These are phyloP conservation scores for Incumbomyces delicatus DNA, from an alignment of 2,329 filamentous ascomycete species.

Conservation along the genomic window DNA sequence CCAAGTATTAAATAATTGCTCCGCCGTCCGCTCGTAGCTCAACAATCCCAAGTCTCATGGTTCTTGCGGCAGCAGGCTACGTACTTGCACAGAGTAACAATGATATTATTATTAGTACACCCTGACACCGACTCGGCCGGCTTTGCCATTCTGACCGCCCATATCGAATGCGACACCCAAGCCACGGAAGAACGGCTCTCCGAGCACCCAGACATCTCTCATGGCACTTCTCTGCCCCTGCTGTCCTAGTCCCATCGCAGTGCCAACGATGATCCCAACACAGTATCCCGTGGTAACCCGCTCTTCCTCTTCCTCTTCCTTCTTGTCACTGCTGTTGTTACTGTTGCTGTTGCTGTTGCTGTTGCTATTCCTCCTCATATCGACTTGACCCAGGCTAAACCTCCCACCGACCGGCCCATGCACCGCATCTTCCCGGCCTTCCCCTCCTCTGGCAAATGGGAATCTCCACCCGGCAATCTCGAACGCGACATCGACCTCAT, in stretches of 20 bases:
- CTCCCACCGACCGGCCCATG: conserved; percentile 14
- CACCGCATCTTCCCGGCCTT: conserved; percentile 10
- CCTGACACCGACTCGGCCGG: conserved; percentile 15
- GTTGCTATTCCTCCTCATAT: neutral
- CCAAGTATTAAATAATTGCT: no score
- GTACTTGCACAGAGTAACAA: no score
- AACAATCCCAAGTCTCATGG: no score
- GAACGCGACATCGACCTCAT: conserved; percentile 11
- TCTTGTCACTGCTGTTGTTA: neutral
- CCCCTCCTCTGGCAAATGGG: conserved; percentile 10
- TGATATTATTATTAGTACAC: conserved; percentile 19
- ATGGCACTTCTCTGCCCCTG: conserved; percentile 12
- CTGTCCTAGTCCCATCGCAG: conserved; percentile 6
- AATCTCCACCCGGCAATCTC: conserved; percentile 18
- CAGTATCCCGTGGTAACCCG: conserved; percentile 9
- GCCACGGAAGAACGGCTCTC: conserved; percentile 19
- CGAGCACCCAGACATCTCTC: conserved; percentile 18
- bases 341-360: neutral
- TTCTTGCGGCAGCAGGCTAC: no score
- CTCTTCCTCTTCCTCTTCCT: neutral
- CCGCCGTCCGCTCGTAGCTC: no score
- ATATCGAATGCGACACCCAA: conserved; percentile 17
- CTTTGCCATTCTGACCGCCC: conserved; percentile 5
- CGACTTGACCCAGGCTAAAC: conserved; percentile 17
- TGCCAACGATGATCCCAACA: conserved; percentile 11